Evolutionary conservation across 2,329 filamentous ascomycete species (phyloP), one percentile per base, ranked within the genome.

Genomic region (Trichophyton schoenleinii): DNA sequence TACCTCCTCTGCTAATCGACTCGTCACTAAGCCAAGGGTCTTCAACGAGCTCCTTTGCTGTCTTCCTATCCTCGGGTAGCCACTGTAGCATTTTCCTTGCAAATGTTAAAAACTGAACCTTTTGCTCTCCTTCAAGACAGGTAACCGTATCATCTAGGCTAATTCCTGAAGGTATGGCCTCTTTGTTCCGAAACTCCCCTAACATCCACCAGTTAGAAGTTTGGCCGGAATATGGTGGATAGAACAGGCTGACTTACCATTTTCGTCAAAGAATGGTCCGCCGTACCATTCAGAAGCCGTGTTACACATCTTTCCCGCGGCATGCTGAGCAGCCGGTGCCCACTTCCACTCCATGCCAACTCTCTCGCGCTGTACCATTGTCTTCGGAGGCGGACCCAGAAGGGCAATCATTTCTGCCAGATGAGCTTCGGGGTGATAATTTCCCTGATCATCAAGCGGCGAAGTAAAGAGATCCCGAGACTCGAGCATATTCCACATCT

Each of bases 401-500:
- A 80, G 58, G 0, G 66, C 71, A 8, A 78, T 72, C 0, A 79
- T 75, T 62, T 80, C 75, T 0, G 78, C 76, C 42, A 80, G 72
- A 66, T 78, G 77, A 0, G 73, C 69, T 15, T 72, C 74, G 3
- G 71, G 70, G 22, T 76, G 77, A 2, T 64, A 69, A 13, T 67
- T 66, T 60, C 75, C 64, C 13, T 64, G 53, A 60, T 75, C 70
- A 3, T 72, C 70, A 55, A 79, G 75, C 6, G 70, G 57, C 22
- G 74, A 70, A 57, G 69, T 65, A 63, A 80, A 81, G 48, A 81
- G 67, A 61, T 74, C 72, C 2, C 67, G 67, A 2, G 75, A 74
- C 67, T 81, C 74, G 62, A 78, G 78, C 0, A 81, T 18, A 63
- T 79, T 74, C 79, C 78, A 81, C 0, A 77, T 69, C 77, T 70